Conservation (phyloP, 257 asterid genomes). For the Thymus quinquecostatus region DNA sequence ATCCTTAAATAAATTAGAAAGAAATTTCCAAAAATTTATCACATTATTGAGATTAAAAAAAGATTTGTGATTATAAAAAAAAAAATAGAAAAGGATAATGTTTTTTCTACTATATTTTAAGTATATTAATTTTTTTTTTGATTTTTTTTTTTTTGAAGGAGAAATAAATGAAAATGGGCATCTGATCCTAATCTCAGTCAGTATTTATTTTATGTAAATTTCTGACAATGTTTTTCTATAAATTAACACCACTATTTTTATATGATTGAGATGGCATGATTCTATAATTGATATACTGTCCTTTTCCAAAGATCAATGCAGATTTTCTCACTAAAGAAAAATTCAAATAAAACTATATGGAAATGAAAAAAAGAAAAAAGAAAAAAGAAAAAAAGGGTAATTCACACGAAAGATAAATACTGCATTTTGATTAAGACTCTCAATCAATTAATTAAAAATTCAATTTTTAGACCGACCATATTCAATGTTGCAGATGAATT, state of each 20-base stretch:
- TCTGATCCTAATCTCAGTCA: slow-evolving; percentile 34
- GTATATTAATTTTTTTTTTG: neutral
- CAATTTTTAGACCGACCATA: slow-evolving; percentile 19
- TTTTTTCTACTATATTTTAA: neutral
- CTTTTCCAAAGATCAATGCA: slow-evolving; percentile 36
- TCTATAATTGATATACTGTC: slow-evolving; percentile 34
- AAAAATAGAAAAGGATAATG: neutral
- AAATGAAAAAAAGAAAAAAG: neutral
- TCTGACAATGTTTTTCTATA: slow-evolving; percentile 32
- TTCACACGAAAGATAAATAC: slow-evolving; percentile 28
- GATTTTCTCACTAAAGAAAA: slow-evolving; percentile 28
- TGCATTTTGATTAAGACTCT: slow-evolving; percentile 27
- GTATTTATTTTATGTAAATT: neutral
- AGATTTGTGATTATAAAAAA: too few relatives aligned
- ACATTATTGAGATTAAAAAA: too few relatives aligned
- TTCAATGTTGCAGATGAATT: slow-evolving; percentile 18
- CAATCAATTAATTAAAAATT: neutral
- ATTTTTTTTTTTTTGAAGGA: neutral
- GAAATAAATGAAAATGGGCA: slow-evolving; percentile 18
- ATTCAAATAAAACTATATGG: neutral
- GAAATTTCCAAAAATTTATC: neutral
- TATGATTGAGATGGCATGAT: slow-evolving; percentile 40
- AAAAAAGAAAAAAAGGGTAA: slow-evolving; percentile 17
- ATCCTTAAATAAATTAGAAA: neutral
- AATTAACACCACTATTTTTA: slow-evolving; percentile 25